Percentiles rank a stretch among this genome's conserved stretches.
These are phyloP conservation scores for Haplosporangium gracile DNA, from an alignment of 192 early-diverging fungal species.

Conservation along the genomic window DNA sequence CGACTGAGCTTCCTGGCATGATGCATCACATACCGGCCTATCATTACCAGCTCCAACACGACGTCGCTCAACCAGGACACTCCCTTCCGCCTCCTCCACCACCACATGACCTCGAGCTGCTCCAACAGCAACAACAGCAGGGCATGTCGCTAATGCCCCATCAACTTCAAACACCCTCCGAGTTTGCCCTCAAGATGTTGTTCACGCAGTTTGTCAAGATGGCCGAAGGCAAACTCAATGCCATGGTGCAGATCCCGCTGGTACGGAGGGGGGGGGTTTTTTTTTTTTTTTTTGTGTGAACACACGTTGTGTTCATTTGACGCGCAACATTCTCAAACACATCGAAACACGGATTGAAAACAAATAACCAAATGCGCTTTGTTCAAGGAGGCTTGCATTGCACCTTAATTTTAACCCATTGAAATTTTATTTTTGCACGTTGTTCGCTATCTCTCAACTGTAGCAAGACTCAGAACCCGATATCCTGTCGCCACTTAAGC, in stretches of 20 bases:
- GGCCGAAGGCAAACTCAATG: conserved; percentile 67
- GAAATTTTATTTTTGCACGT: neutral
- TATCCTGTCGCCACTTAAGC: conserved; percentile 68
- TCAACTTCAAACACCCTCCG: conserved; percentile 63
- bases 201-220: conserved; percentile 70
- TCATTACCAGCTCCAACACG: conserved; percentile 36
- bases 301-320: neutral
- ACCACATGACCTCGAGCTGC: neutral
- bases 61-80: conserved; percentile 35
- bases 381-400: neutral
- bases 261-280: conserved; percentile 13
- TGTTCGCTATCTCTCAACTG: neutral
- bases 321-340: conserved; percentile 4
- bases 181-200: conserved; percentile 68
- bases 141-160: conserved; percentile 15
- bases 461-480: conserved; percentile 76
- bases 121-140: conserved; percentile 20
- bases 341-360: conserved; percentile 1
- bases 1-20: conserved; percentile 21
- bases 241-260: conserved; percentile 55
- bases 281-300: neutral
- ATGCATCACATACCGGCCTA: conserved; percentile 24
- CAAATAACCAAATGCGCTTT: conserved; percentile 7
- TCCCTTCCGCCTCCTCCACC: neutral
- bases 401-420: neutral